phyloP scores from a whole-genome alignment of 164 flowering plant genomes.

The Chimonanthus praecox region DNA sequence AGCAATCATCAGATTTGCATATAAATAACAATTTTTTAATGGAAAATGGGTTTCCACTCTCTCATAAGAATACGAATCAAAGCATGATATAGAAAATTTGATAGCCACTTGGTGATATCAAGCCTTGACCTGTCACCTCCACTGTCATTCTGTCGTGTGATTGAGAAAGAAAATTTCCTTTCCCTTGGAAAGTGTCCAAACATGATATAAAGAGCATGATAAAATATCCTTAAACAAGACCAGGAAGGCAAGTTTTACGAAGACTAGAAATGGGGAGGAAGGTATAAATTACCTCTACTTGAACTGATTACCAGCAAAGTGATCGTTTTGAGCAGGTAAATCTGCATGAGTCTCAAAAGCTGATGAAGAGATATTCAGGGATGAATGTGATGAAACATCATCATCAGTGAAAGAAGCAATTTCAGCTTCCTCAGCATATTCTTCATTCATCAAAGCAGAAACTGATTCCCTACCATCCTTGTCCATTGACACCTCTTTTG shows the following conservation, averaged over 20 bases:
- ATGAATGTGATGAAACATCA: conserved; percentile 55
- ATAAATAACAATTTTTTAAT: too few relatives aligned
- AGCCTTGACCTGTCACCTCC: too few relatives aligned
- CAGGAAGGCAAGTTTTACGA: neutral
- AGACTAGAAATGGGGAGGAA: neutral
- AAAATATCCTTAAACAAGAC: too few relatives aligned
- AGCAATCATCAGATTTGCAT: too few relatives aligned
- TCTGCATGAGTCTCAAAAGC: conserved; percentile 24
- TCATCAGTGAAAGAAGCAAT: conserved; percentile 72
- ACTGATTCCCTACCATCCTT: conserved; percentile 46
- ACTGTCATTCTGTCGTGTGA: too few relatives aligned
- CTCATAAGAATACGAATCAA: too few relatives aligned
- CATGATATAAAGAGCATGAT: too few relatives aligned
- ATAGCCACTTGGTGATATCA: too few relatives aligned
- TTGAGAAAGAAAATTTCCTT: too few relatives aligned
- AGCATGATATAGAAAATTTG: too few relatives aligned
- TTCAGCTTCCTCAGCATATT: conserved; percentile 62
- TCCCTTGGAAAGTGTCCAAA: too few relatives aligned
- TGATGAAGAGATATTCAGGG: conserved; percentile 34
- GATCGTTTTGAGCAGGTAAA: conserved; percentile 25
- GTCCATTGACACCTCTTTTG: conserved; percentile 41
- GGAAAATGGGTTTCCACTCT: too few relatives aligned
- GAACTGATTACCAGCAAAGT: neutral
- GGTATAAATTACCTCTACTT: conserved; percentile 32
- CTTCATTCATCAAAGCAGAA: conserved; percentile 46